Conservation (phyloP, 2,329 filamentous ascomycete genomes). For the Colletotrichum aenigma region DNA sequence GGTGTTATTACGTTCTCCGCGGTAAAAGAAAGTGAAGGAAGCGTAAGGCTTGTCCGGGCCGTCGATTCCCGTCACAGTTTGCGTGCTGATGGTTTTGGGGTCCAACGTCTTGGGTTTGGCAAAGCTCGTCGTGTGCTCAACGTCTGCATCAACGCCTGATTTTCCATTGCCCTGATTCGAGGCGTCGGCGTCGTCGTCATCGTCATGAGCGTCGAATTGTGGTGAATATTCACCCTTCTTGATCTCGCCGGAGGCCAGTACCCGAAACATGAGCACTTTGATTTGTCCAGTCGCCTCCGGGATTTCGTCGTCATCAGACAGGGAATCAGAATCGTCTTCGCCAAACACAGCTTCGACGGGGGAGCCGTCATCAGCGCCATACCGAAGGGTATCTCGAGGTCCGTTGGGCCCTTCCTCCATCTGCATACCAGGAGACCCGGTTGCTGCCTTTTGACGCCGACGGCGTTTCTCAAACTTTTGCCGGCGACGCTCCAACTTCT, state of each 20-base stretch:
- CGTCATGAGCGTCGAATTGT: conserved; percentile 95
- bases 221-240: conserved; percentile 98
- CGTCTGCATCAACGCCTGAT: conserved; percentile 73
- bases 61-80: conserved; percentile 98
- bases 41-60: conserved; percentile 96
- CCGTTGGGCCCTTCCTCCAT: conserved; percentile 47
- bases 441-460: conserved; percentile 61
- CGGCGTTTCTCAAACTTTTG: conserved; percentile 77
- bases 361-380: conserved; percentile 76
- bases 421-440: conserved; percentile 41
- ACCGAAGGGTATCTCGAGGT: conserved; percentile 70
- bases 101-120: conserved; percentile 95
- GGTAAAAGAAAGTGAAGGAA: conserved; percentile 96
- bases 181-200: conserved; percentile 73
- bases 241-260: conserved; percentile 94
- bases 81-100: conserved; percentile 96
- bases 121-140: conserved; percentile 97
- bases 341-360: conserved; percentile 73
- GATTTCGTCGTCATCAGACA: conserved; percentile 81
- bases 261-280: conserved; percentile 95
- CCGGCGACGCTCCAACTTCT: conserved; percentile 86
- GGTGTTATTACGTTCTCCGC: conserved; percentile 80
- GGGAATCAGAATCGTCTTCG: conserved; percentile 77
- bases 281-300: conserved; percentile 97
- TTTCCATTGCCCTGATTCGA: conserved; percentile 57